Base-by-base conservation (phyloP, 345 rosid genomes). In the thale cress (Arabidopsis thaliana) region DNA sequence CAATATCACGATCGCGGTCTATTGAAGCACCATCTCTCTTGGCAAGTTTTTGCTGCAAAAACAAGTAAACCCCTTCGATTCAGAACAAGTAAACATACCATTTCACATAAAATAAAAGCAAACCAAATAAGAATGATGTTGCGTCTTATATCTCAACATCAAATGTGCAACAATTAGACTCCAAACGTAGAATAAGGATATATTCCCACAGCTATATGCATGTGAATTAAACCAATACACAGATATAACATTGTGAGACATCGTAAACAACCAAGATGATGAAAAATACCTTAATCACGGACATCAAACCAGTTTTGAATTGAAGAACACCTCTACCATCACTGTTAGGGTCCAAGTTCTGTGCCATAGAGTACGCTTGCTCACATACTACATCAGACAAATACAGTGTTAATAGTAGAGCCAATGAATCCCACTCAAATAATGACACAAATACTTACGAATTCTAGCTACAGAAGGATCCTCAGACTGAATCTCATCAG, bases 321-420 rank as follows among this genome's bases (percentile, higher is more conserved):
- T 95, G 99, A 72, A 95, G 96, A 74, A 95, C 99, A 80, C 99
- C 98, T 74, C 99, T 89, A 42, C 99, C 97, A 16, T 89, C 94
- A 71, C 98, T 92, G 73, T 84, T 89, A 42, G 98, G 99, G 70
- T 95, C 98, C 86, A 95, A 84, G 73, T 89, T 83, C 78, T 95
- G 99, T 10, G 99, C 96, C 93, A 95, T 87, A 53, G 82, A 74
- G 84, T 89, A 95, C 36, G 99, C 99, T 86, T 95, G 97, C 87
- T 95, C 99, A 76, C 96, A 95, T 32, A 95, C 98, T 95, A 79
- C 51, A 88, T 4, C 24, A 65, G 0, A 34, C 34, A 51, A 59
- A 65, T 64, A 16, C 37, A 71, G 55, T 12, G 75, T 69, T 60
- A 69, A 62, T 7, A 40, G 24, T 49, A 2, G 20, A 10, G 4